Evolutionary conservation across 2,329 filamentous ascomycete genomes (phyloP).

Genomic region (Xylariaceae sp.): DNA sequence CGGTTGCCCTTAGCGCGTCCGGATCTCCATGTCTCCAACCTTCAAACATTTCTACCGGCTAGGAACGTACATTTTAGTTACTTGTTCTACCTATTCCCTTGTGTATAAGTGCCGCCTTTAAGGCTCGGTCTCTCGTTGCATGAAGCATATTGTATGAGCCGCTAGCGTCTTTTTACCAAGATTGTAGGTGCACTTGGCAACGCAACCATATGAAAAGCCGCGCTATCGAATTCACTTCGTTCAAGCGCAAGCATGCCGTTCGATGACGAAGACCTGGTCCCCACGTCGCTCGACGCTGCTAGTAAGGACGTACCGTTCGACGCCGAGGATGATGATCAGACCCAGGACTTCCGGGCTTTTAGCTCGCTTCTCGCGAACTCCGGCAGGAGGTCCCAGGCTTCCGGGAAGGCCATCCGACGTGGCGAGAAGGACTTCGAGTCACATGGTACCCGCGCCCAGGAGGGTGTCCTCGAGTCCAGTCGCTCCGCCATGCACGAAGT

Average conservation of each 20-base stretch:
- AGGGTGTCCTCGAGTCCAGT: constrained; percentile 71
- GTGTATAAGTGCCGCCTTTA: neutral
- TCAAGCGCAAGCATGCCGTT: constrained; percentile 24
- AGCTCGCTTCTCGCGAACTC: constrained; percentile 45
- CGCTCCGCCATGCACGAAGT: constrained; percentile 86
- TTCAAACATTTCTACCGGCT: too few species aligned
- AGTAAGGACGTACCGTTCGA: constrained; percentile 26
- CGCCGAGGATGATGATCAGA: constrained; percentile 24
- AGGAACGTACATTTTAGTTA: too few species aligned
- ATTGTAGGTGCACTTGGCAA: neutral
- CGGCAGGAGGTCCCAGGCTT: constrained; percentile 28
- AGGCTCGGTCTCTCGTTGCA: neutral
- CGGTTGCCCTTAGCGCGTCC: too few species aligned
- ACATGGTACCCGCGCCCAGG: constrained; percentile 80
- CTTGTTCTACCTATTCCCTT: too few species aligned
- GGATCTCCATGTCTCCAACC: too few species aligned
- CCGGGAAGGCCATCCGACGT: constrained; percentile 70
- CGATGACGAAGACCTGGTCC: constrained; percentile 28
- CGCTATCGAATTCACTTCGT: neutral
- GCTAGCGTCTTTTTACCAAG: neutral
- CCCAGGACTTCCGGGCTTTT: constrained; percentile 79
- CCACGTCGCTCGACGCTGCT: neutral
- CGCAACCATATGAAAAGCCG: neutral
- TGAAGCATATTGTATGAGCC: neutral
- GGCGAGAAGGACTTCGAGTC: constrained; percentile 98